phyloP scores from a whole-genome alignment of 2,329 filamentous ascomycete species.

The Penicillium sp. region DNA sequence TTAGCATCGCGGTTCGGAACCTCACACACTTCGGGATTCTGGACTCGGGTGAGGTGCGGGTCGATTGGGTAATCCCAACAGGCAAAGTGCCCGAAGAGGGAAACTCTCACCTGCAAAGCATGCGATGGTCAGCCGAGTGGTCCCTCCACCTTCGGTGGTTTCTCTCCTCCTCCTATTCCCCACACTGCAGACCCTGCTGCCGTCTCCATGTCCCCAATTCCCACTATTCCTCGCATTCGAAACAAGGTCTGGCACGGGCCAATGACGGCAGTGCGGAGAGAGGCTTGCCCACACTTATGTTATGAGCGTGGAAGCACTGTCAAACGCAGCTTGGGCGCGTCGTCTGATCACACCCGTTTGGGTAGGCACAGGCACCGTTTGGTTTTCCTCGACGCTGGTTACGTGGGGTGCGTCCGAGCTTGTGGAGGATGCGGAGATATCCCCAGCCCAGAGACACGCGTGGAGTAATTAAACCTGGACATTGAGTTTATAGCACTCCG shows the following conservation, averaged over 20 bases:
- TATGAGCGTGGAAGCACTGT: neutral
- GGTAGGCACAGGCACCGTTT: slow-evolving; percentile 12
- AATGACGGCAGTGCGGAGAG: neutral
- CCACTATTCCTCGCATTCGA: no score
- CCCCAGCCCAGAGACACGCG: neutral
- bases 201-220: no score
- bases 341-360: slow-evolving; percentile 4
- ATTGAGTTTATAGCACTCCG: no score
- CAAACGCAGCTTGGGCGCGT: neutral
- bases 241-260: neutral
- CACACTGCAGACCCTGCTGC: no score
- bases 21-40: neutral
- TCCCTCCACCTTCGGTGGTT: no score
- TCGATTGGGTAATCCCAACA: slow-evolving; percentile 4
- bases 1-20: neutral
- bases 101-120: no score
- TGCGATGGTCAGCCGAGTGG: no score
- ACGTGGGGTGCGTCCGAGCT: no score
- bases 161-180: no score
- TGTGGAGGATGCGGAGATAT: slow-evolving; percentile 10
- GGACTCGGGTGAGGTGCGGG: slow-evolving; percentile 3
- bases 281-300: neutral
- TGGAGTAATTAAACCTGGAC: no score
- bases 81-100: neutral
- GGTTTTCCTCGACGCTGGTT: neutral